These are phyloP conservation scores for Umbelopsis sp. DNA, from an alignment of 371 early-diverging fungal genomes.

Conservation along the genomic window DNA sequence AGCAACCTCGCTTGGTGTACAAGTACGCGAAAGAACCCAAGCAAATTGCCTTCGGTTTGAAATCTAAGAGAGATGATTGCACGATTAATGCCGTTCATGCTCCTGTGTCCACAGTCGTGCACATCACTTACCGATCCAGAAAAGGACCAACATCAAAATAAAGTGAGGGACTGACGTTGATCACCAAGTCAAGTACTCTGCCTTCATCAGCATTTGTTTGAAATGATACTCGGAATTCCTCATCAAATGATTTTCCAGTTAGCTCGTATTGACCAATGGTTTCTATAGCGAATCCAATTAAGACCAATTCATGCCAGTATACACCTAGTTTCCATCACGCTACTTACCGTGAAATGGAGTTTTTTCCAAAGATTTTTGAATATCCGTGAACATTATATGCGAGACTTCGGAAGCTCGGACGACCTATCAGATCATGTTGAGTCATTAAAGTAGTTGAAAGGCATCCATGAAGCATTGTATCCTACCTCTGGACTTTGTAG, in stretches of 20 bases:
- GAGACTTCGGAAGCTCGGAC: slow-evolving; percentile 4
- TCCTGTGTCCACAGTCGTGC: too few species aligned
- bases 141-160: slow-evolving; percentile 7
- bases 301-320: neutral
- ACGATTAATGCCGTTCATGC: neutral
- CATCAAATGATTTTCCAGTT: slow-evolving; percentile 10
- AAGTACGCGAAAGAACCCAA: slow-evolving; percentile 1
- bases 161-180: neutral
- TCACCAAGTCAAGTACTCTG: slow-evolving; percentile 12
- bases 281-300: neutral
- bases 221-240: slow-evolving; percentile 8
- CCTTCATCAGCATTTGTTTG: slow-evolving; percentile 9
- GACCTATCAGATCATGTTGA: neutral
- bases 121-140: neutral
- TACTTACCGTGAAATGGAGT: slow-evolving; percentile 2
- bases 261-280: slow-evolving; percentile 7
- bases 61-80: neutral
- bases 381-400: slow-evolving; percentile 6
- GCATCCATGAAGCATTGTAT: neutral
- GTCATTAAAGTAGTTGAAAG: neutral
- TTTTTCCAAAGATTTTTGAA: slow-evolving; percentile 13
- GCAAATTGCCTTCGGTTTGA: slow-evolving; percentile 13
- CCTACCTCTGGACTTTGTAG: slow-evolving; percentile 7
- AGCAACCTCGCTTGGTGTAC: slow-evolving; percentile 8
- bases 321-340: neutral